Conservation (phyloP, 1,139 yeast species). For the Yamadazyma siamensis region DNA sequence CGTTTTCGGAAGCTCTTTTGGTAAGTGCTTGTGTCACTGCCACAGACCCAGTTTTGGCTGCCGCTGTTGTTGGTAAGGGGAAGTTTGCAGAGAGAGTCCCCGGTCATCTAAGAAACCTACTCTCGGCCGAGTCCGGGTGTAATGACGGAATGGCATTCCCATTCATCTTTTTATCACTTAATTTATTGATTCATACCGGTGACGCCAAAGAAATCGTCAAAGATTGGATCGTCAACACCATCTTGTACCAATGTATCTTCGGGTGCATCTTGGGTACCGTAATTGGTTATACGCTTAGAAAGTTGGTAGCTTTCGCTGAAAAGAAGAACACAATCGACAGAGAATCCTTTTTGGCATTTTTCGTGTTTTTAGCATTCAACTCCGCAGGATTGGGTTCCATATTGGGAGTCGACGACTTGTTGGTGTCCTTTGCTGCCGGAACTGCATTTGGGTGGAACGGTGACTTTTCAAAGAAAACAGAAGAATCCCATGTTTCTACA, state of each 20-base stretch:
- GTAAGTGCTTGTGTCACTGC: conserved; percentile 95
- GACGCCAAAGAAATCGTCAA: conserved; percentile 67
- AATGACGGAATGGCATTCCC: conserved; percentile 99
- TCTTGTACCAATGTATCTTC: conserved; percentile 83
- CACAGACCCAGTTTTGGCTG: conserved; percentile 96
- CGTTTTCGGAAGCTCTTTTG: conserved; percentile 72
- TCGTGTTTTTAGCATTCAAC: conserved; percentile 77
- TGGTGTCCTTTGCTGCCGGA: conserved; percentile 94
- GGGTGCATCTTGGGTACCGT: conserved; percentile 77
- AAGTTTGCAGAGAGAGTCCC: conserved; percentile 97
- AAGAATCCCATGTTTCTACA: conserved; percentile 88
- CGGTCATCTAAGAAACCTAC: conserved; percentile 85
- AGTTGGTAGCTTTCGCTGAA: conserved; percentile 78
- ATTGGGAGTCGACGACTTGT: conserved; percentile 87
- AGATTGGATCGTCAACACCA: conserved; percentile 79
- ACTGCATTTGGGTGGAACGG: conserved; percentile 98
- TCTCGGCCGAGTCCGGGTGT: conserved; percentile 94
- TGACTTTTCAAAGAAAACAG: conserved; percentile 82
- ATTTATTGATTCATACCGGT: conserved; percentile 65
- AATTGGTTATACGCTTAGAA: conserved; percentile 75
- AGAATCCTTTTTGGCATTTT: conserved; percentile 90
- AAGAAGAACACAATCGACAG: conserved; percentile 74
- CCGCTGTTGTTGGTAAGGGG: conserved; percentile 97
- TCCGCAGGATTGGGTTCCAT: conserved; percentile 94
- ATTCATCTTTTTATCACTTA: conserved; percentile 73